Evolutionary conservation across 805 yeast genomes (phyloP).

Genomic region (Blastobotrys robertii): DNA sequence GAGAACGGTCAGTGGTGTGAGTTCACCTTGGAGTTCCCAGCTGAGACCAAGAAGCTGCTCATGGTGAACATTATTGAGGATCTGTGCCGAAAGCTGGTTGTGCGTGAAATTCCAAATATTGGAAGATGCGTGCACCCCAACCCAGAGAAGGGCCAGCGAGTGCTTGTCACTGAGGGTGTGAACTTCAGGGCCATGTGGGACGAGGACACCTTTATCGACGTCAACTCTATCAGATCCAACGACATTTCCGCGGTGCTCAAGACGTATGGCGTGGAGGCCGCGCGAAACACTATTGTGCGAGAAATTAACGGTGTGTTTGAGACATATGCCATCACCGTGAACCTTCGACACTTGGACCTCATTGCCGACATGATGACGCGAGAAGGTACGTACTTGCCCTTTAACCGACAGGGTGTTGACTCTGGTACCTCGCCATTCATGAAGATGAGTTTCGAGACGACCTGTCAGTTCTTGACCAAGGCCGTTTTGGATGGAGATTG

Average conservation of each 20-base stretch:
- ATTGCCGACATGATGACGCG: conserved; percentile 99
- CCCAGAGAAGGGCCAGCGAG: conserved; percentile 54
- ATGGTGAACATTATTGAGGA: conserved; percentile 96
- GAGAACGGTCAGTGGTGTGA: conserved; percentile 85
- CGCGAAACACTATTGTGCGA: conserved; percentile 91
- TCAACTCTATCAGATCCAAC: conserved; percentile 81
- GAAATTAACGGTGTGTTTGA: conserved; percentile 95
- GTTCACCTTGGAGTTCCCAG: conserved; percentile 72
- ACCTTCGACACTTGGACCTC: conserved; percentile 87
- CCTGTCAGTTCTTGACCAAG: conserved; percentile 93
- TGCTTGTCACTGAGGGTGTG: conserved; percentile 93
- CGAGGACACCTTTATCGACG: conserved; percentile 85
- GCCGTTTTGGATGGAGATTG: conserved; percentile 88
- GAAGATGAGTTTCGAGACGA: conserved; percentile 99
- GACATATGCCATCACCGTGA: conserved; percentile 90
- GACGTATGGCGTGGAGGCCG: conserved; percentile 98
- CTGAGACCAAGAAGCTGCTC: conserved; percentile 81
- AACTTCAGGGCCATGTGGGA: conserved; percentile 98
- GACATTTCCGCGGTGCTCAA: conserved; percentile 84
- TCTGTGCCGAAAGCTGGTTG: conserved; percentile 80
- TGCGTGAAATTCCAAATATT: conserved; percentile 81
- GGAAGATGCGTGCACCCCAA: conserved; percentile 87
- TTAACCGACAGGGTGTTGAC: conserved; percentile 97
- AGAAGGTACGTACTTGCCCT: conserved; percentile 93
- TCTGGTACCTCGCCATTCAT: conserved; percentile 89